Base-by-base conservation (phyloP, 306 rosid species). In the Vachellia collinsii region DNA sequence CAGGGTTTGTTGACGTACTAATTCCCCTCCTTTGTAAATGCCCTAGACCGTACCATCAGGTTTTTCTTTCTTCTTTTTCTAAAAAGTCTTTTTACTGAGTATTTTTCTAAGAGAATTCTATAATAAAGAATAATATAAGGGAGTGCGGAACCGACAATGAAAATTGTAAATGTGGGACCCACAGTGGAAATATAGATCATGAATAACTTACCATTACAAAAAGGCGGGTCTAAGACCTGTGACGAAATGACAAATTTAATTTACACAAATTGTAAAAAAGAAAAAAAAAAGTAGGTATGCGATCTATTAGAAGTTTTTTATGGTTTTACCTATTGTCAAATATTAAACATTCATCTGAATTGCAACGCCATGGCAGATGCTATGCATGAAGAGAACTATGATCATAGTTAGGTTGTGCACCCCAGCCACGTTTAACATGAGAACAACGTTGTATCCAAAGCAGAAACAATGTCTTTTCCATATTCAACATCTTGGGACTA, bases 361-460 rank as follows among this genome's bases (percentile, higher is more conserved):
- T 25, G 81, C 70, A 48, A 70, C 71, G 81, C 58, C 48, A 17
- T 41, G 36, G 48, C 61, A 19, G 22, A 54, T 17, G 61, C 61
- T 19, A n/a, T 17, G 25, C 61, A 11, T 54, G 61, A 54, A 0
- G 12, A 58, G 22, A 42, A 74, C 41, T 3, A 59, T 62, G 53
- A 37, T 39, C 22, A 44, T 66, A 11, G 72, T 78, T 79, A 25
- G 80, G 83, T 74, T 23, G 56, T 23, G 41, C 86, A 74, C n/a
- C 38, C 77, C 14, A 46, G 47, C 54, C 29, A 67, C 39, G 59
- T 20, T 48, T 64, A 48, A 36, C 53, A 48, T 0, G 16, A 54
- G 8, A 41, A 14, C 6, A 61, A 20, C 17, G 6, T 19, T 5
- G 12, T 8, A 63, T 62, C 72, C 75, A 50, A 74, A 11, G 72